A percentile compares a stretch with the other conserved stretches of the same genome.
Evolutionary conservation across 768 basidiomycete species (phyloP).

Genomic region (Mycena rosella): DNA sequence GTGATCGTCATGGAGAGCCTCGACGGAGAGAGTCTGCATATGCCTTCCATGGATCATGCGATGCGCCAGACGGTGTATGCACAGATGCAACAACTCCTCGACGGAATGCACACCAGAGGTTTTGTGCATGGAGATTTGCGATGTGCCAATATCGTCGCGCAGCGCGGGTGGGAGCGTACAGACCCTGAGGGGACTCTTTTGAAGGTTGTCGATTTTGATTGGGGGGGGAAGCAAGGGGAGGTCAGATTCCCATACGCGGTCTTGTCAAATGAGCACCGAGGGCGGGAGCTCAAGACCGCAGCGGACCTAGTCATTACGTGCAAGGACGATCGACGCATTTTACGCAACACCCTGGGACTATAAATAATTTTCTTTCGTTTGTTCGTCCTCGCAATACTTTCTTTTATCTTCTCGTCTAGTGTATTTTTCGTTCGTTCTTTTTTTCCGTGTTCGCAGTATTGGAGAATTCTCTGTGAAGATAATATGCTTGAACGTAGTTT

Average conservation of each 20-base stretch:
- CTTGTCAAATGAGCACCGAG: background rate
- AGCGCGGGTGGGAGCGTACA: background rate
- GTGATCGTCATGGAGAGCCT: slow-evolving; percentile 43
- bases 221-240: background rate
- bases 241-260: background rate
- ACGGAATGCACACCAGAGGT: background rate
- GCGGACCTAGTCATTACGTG: background rate
- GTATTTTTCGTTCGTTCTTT: no score
- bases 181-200: background rate
- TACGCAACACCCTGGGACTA: no score
- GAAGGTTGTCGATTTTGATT: background rate
- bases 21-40: no score
- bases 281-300: background rate
- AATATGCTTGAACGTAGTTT: no score
- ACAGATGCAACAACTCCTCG: background rate
- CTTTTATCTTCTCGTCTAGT: no score
- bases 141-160: background rate
- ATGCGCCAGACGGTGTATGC: background rate
- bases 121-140: background rate
- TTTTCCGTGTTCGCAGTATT: no score
- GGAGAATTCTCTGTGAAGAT: no score
- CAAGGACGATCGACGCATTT: background rate
- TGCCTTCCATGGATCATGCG: background rate
- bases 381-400: no score
- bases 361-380: no score